Evolutionary conservation across 495 filamentous ascomycete species (phyloP).

Genomic region (Xanthoparmelia taractica): DNA sequence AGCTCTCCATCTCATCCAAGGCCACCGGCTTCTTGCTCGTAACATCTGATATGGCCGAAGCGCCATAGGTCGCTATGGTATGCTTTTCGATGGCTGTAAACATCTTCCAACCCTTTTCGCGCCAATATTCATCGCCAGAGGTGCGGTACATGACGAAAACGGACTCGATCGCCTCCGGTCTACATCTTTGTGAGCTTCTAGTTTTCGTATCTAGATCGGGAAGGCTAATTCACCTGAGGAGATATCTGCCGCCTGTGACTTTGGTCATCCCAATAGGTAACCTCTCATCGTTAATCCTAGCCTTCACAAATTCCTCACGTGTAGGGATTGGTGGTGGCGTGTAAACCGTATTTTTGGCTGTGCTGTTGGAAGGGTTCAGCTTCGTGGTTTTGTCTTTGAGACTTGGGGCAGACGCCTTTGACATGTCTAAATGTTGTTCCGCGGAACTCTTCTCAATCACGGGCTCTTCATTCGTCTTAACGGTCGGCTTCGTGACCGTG

Average conservation of each 20-base stretch:
- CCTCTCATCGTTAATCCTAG: constrained; percentile 50
- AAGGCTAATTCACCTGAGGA: constrained; percentile 62
- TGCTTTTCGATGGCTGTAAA: constrained; percentile 63
- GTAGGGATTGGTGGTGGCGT: constrained; percentile 18
- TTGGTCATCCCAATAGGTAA: constrained; percentile 59
- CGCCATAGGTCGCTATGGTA: constrained; percentile 58
- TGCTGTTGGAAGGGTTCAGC: background rate
- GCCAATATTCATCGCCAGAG: constrained; percentile 73
- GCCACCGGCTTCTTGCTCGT: constrained; percentile 40
- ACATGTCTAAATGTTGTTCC: constrained; percentile 1
- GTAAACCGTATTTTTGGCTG: background rate
- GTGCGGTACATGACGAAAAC: constrained; percentile 95
- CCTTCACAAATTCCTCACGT: constrained; percentile 57
- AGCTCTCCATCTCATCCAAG: constrained; percentile 47
- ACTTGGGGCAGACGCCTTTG: background rate
- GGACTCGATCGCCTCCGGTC: constrained; percentile 89
- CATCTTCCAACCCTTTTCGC: constrained; percentile 86
- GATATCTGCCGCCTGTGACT: constrained; percentile 57
- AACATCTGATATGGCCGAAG: constrained; percentile 71
- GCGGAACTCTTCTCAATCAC: constrained; percentile 1
- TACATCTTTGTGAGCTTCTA: constrained; percentile 27
- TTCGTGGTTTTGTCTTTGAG: background rate
- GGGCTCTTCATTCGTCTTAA: background rate
- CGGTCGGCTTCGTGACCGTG: background rate
- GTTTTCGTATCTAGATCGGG: constrained; percentile 50